phyloP scores from a whole-genome alignment of 2,329 filamentous ascomycete genomes.

The Claviceps quebecensis region DNA sequence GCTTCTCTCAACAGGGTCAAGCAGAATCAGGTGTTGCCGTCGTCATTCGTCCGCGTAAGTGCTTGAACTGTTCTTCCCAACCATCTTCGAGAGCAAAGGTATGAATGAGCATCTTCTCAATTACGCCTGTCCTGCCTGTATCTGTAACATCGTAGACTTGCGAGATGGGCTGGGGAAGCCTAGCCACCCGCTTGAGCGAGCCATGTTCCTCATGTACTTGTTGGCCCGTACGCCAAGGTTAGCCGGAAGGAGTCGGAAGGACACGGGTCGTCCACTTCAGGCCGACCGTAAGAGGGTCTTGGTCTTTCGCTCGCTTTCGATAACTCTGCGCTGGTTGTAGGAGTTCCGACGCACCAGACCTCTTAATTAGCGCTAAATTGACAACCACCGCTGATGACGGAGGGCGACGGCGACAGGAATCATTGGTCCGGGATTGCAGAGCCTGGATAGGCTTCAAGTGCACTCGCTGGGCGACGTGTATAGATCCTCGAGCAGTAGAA shows the following conservation, averaged over 20 bases:
- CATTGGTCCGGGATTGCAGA: constrained; percentile 19
- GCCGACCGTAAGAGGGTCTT: constrained; percentile 31
- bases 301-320: constrained; percentile 30
- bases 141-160: constrained; percentile 29
- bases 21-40: constrained; percentile 21
- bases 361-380: constrained; percentile 11
- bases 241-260: constrained; percentile 27
- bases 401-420: constrained; percentile 22
- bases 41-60: constrained; percentile 18
- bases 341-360: constrained; percentile 25
- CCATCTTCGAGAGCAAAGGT: constrained; percentile 15
- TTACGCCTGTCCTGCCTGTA: constrained; percentile 12
- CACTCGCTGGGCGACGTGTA: constrained; percentile 21
- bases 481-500: constrained; percentile 26
- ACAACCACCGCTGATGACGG: constrained; percentile 22
- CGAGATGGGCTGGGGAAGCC: constrained; percentile 27
- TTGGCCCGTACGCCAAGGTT: constrained; percentile 33
- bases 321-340: constrained; percentile 23
- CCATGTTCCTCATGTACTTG: constrained; percentile 20
- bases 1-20: constrained; percentile 16
- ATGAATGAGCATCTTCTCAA: constrained; percentile 17
- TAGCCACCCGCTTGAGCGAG: constrained; percentile 24
- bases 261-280: constrained; percentile 27
- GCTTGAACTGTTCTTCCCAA: constrained; percentile 18
- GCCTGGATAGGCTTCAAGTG: constrained; percentile 23